Conservation (phyloP, 139 green algal species). For the Chlamydomonas sp. region DNA sequence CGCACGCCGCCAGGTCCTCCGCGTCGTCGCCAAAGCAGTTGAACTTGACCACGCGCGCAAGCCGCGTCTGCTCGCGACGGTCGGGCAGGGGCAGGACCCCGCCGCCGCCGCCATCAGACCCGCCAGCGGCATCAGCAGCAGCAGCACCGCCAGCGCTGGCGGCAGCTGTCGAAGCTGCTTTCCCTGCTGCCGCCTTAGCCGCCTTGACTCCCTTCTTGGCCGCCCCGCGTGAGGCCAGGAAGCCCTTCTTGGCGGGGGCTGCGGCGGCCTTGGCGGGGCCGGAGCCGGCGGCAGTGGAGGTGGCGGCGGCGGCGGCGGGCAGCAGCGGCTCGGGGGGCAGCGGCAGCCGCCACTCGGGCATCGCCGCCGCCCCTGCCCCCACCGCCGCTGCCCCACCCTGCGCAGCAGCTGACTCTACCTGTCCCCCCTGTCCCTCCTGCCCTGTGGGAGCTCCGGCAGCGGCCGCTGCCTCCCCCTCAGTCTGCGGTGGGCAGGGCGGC, state of each 20-base stretch:
- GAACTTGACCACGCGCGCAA: slow-evolving; percentile 34
- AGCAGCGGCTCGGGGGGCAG: slow-evolving; percentile 19
- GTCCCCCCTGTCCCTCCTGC: not conserved
- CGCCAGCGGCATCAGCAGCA: not conserved
- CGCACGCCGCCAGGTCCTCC: slow-evolving; percentile 42
- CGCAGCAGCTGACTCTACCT: not conserved
- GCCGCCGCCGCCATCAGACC: not conserved
- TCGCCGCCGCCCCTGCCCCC: not conserved
- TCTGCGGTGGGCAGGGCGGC: not conserved
- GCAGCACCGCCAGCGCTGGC: no score
- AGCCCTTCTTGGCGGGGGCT: slow-evolving; percentile 17
- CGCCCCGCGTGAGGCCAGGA: slow-evolving; percentile 6
- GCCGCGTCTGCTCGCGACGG: not conserved
- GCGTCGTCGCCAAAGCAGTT: slow-evolving; percentile 56
- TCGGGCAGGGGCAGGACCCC: not conserved
- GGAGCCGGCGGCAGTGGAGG: not conserved
- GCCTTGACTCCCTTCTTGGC: not conserved
- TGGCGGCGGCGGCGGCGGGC: not conserved
- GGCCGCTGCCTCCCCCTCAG: no score
- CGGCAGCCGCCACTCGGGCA: not conserved
- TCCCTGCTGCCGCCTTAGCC: not conserved
- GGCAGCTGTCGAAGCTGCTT: no score
- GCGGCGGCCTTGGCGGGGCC: not conserved
- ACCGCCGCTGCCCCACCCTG: not conserved
- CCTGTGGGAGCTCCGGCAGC: not conserved